A percentile compares a stretch with the other conserved stretches of the same genome.
Evolutionary conservation across 345 rosid species (phyloP).

Genomic region (Gossypium sturtianum): DNA sequence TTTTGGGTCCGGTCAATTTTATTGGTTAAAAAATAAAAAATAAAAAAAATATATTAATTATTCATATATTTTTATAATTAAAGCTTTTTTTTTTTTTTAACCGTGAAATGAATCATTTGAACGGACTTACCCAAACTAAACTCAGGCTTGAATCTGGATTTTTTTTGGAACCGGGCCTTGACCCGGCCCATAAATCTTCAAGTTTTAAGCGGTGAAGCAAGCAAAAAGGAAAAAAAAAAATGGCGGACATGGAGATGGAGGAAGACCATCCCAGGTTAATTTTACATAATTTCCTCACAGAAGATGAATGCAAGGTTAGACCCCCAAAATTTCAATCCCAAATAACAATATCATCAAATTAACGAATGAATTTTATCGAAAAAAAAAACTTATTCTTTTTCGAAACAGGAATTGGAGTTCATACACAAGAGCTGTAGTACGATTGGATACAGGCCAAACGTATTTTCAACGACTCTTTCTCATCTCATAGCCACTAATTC

Average conservation of each 20-base stretch:
- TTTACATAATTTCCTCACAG: slow-evolving; percentile 40
- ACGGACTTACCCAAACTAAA: too few species aligned
- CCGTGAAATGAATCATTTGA: too few species aligned
- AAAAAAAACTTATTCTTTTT: not conserved
- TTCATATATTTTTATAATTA: too few species aligned
- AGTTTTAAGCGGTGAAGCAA: not conserved
- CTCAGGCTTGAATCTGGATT: too few species aligned
- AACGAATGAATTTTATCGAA: not conserved
- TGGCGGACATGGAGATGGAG: slow-evolving; percentile 21
- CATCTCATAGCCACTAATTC: slow-evolving; percentile 83
- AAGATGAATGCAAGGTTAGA: slow-evolving; percentile 58
- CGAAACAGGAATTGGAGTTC: slow-evolving; percentile 61
- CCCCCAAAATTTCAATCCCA: not conserved
- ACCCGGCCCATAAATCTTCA: too few species aligned
- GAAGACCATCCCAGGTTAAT: slow-evolving; percentile 35
- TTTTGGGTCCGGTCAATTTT: too few species aligned
- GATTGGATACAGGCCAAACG: slow-evolving; percentile 81
- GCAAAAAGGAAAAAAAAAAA: not conserved
- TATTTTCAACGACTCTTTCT: slow-evolving; percentile 89
- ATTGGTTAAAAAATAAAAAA: too few species aligned
- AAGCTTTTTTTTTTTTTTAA: too few species aligned
- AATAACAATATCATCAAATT: not conserved
- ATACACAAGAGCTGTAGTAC: slow-evolving; percentile 77
- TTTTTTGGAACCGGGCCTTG: too few species aligned
- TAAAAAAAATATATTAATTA: too few species aligned